A percentile compares a stretch with the other conserved stretches of the same genome.
Evolutionary conservation across 106 monocot genomes (phyloP).

Genomic region (Apostasia shenzhenica): DNA sequence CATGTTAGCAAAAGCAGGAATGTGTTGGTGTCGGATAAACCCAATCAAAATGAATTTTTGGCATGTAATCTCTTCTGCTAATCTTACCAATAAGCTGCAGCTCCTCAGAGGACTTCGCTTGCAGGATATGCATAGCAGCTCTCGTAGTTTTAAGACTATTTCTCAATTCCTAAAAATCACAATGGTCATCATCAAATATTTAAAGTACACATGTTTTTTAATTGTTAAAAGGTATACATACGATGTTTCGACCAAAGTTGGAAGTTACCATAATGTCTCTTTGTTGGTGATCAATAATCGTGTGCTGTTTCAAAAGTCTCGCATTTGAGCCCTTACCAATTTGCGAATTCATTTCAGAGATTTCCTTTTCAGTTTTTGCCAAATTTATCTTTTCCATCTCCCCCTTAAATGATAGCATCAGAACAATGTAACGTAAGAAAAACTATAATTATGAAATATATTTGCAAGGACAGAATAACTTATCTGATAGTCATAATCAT

Average conservation of each 20-base stretch:
- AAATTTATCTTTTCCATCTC: background rate
- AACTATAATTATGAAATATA: too few relatives aligned
- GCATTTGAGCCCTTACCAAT: slow-evolving; percentile 32
- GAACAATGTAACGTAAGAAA: background rate
- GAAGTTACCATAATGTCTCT: slow-evolving; percentile 61
- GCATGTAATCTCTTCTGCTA: background rate
- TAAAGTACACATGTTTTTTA: too few relatives aligned
- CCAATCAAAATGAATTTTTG: background rate
- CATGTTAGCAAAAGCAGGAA: background rate
- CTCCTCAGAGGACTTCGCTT: slow-evolving; percentile 65
- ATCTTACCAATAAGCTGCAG: slow-evolving; percentile 49
- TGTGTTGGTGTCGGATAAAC: background rate
- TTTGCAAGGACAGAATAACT: too few relatives aligned
- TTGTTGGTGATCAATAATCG: slow-evolving; percentile 58
- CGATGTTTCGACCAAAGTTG: too few relatives aligned
- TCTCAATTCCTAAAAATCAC: slow-evolving; percentile 54
- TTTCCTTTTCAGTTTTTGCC: slow-evolving; percentile 21
- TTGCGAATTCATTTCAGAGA: background rate
- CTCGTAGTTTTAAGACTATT: slow-evolving; percentile 39
- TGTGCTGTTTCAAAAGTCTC: slow-evolving; percentile 31
- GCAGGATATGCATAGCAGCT: slow-evolving; percentile 60
- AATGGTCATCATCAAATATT: background rate
- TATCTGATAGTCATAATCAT: too few relatives aligned
- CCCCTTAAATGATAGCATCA: background rate
- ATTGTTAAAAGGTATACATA: too few relatives aligned